A percentile compares a stretch with the other conserved stretches of the same genome.
These are phyloP conservation scores for Thelonectria rubi DNA, from an alignment of 2,329 filamentous ascomycete species.

Conservation along the genomic window DNA sequence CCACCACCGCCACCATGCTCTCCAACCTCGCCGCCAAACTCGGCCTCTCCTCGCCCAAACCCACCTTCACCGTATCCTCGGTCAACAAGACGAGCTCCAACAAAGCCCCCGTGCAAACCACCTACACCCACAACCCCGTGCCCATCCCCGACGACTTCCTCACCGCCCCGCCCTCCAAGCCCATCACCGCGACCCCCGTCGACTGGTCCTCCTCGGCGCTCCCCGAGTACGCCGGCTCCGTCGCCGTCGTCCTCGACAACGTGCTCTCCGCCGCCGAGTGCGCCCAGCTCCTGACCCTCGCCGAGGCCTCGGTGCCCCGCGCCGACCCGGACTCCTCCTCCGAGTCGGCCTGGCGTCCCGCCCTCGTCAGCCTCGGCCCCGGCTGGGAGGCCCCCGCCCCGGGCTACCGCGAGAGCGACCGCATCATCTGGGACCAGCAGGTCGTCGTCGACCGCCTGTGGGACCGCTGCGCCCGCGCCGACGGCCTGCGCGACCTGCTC, in stretches of 20 bases:
- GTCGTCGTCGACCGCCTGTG: constrained; percentile 71
- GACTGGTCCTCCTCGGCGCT: constrained; percentile 61
- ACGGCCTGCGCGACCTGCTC: constrained; percentile 54
- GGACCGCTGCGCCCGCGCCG: constrained; percentile 60
- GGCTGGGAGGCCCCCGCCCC: constrained; percentile 65
- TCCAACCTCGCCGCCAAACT: constrained; percentile 38
- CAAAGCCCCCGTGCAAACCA: constrained; percentile 3
- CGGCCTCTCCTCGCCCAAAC: constrained; percentile 24
- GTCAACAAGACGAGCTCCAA: constrained; percentile 14
- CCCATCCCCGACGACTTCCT: constrained; percentile 57
- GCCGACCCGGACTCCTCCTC: constrained; percentile 35
- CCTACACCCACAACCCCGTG: constrained; percentile 47
- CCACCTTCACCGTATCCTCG: constrained; percentile 13
- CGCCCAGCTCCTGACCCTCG: constrained; percentile 58
- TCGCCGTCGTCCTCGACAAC: constrained; percentile 69
- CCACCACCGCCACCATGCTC: constrained; percentile 28
- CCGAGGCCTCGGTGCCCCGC: constrained; percentile 59
- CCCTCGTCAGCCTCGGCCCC: constrained; percentile 72
- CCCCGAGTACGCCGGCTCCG: constrained; percentile 60
- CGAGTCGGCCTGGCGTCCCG: constrained; percentile 73
- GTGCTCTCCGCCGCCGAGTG: constrained; percentile 68
- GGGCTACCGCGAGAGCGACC: constrained; percentile 73
- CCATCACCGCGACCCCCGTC: constrained; percentile 56
- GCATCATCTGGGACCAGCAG: constrained; percentile 77
- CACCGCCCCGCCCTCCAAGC: constrained; percentile 46